A percentile compares a stretch with the other conserved stretches of the same genome.
Evolutionary conservation across 768 basidiomycete genomes (phyloP).

Genomic region (Phaeolepiota aurea): DNA sequence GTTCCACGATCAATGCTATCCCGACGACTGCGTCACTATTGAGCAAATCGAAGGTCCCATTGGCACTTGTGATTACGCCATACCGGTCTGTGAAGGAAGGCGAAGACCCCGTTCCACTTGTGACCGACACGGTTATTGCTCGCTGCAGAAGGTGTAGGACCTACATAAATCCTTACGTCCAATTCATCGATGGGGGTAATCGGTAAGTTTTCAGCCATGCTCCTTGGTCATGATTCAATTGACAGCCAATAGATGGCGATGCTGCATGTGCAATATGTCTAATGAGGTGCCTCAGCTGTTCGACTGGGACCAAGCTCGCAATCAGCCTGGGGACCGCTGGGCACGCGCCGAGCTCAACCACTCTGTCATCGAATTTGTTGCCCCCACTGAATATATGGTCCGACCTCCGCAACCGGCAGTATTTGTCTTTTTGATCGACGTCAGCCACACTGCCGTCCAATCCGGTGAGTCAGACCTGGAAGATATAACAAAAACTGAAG

Average conservation of each 20-base stretch:
- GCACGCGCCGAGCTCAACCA: conserved; percentile 87
- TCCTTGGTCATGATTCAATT: not conserved
- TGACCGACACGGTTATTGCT: conserved; percentile 91
- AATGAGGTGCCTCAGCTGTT: conserved; percentile 98
- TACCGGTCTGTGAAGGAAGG: conserved; percentile 82
- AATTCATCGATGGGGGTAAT: conserved; percentile 96
- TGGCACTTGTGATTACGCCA: conserved; percentile 84
- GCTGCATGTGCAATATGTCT: conserved; percentile 97
- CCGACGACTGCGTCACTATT: conserved; percentile 85
- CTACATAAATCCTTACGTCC: conserved; percentile 96
- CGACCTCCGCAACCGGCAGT: conserved; percentile 96
- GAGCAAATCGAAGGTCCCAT: conserved; percentile 84
- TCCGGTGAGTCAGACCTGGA: conserved; percentile 44
- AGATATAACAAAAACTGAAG: not conserved
- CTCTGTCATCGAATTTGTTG: conserved; percentile 92
- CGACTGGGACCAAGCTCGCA: conserved; percentile 93
- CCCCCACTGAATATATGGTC: conserved; percentile 99
- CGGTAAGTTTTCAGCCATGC: conserved; percentile 34
- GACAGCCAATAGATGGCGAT: conserved; percentile 71
- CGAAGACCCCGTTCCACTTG: conserved; percentile 79
- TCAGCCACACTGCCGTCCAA: conserved; percentile 86
- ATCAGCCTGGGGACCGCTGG: conserved; percentile 96
- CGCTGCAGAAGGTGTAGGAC: conserved; percentile 93
- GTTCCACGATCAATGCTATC: conserved; percentile 86
- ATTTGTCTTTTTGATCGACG: conserved; percentile 95